phyloP scores from a whole-genome alignment of 2,329 filamentous ascomycete species.

The Mariannaea sp. region DNA sequence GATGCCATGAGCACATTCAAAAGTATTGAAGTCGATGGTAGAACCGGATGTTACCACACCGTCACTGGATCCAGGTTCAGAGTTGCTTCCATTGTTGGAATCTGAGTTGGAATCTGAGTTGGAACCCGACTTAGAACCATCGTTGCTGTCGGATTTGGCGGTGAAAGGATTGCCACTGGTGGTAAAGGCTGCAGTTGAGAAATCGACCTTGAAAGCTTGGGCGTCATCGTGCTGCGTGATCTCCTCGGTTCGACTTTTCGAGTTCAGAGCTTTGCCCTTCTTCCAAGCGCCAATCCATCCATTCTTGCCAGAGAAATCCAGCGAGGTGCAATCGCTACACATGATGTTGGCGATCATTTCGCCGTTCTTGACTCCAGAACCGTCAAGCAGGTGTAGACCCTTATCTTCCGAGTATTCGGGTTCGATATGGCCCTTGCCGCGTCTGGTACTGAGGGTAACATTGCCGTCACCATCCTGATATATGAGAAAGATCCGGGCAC shows the following conservation, averaged over 20 bases:
- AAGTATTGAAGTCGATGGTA: conserved; percentile 31
- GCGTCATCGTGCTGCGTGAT: conserved; percentile 55
- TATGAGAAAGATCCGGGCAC: conserved; percentile 65
- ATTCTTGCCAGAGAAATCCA: conserved; percentile 49
- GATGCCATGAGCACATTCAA: conserved; percentile 57
- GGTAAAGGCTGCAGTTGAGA: conserved; percentile 52
- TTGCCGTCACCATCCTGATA: conserved; percentile 64
- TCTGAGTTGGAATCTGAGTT: neutral
- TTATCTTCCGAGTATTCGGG: conserved; percentile 52
- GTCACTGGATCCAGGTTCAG: conserved; percentile 6
- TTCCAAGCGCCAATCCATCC: conserved; percentile 62
- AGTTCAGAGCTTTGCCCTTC: conserved; percentile 51
- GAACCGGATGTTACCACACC: conserved; percentile 22
- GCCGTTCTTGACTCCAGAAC: conserved; percentile 58
- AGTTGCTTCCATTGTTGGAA: conserved; percentile 1
- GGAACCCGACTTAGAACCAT: conserved; percentile 7
- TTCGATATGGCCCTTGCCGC: conserved; percentile 51
- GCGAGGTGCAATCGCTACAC: conserved; percentile 57
- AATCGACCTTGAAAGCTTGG: conserved; percentile 52
- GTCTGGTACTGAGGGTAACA: conserved; percentile 64
- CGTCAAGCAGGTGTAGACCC: conserved; percentile 58
- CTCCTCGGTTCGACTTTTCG: conserved; percentile 44
- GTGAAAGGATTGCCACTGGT: conserved; percentile 59
- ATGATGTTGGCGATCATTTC: conserved; percentile 65
- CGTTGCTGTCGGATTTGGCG: conserved; percentile 21